Base-by-base conservation (phyloP, 805 yeast genomes). In the Candida corydali region DNA sequence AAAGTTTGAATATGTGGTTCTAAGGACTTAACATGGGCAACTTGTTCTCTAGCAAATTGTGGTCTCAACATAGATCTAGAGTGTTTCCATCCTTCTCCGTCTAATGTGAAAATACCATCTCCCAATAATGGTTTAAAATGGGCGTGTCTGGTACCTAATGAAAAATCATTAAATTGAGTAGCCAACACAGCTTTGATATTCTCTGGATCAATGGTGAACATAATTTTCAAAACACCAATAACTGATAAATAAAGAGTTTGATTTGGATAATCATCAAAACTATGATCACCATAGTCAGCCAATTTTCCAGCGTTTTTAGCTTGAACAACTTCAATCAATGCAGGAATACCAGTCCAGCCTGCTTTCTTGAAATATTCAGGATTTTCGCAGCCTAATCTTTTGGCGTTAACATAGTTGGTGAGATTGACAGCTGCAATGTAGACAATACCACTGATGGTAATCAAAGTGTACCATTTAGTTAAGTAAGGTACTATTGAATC, bases 1-100 rank as follows among this genome's bases (percentile, higher is more conserved):
- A 62, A 49, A 10, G 38, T 36, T 39, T 51, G 54, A 17, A 61
- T 34, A 37, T 57, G 68, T 7, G 53, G 53, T 45, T 63, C 69
- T 35, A 64, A 54, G 3, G 59, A 43, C 42, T 49, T 44, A 12
- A 60, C 59, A 42, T 62, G 68, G 20, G 58, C 59, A 26, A 64
- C 51, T 41, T 61, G 63, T 39, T 62, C 68, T 41, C 67, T 54
- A 10, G 65, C 52, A 42, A 63, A 64, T 36, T 60, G 64, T 4
- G 70, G 70, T 39, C 69, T 51, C 38, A 63, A 54, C 49, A 63
- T 47, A 7, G 63, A 56, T 36, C 70, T 45, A 18, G 61, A 53
- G 29, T 61, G 57, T 42, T 63, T 63, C 70, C 69, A 63, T n/a
- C 67, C 65, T 16, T 44, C 50, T 17, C 60, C 59, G 40, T 62